These are phyloP conservation scores for Hypsizygus ulmarius DNA, from an alignment of 1,284 basidiomycete genomes.

Conservation along the genomic window DNA sequence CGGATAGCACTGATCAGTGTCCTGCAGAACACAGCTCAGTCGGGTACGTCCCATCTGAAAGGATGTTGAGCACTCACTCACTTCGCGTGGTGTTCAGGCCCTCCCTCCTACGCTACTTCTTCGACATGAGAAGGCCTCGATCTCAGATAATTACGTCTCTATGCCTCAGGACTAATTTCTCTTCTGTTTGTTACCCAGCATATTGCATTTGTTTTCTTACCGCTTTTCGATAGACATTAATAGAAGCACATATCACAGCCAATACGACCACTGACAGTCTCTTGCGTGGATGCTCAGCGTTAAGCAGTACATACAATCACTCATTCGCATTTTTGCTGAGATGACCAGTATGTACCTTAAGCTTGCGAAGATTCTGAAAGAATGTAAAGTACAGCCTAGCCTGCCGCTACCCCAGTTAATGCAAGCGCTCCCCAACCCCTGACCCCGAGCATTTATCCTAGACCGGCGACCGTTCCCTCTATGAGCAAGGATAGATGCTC, in stretches of 20 bases:
- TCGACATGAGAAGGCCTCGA: slow-evolving; percentile 18
- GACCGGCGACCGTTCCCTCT: too few relatives aligned
- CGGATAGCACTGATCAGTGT: slow-evolving; percentile 58
- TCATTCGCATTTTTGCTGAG: too few relatives aligned
- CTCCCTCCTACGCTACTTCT: slow-evolving; percentile 37
- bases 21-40: slow-evolving; percentile 54
- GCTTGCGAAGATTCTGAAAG: too few relatives aligned
- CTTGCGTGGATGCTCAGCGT: background rate
- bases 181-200: slow-evolving; percentile 6
- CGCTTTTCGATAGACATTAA: slow-evolving; percentile 13
- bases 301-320: too few relatives aligned
- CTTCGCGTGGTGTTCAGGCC: slow-evolving; percentile 25
- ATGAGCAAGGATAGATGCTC: too few relatives aligned
- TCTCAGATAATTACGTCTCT: slow-evolving; percentile 6
- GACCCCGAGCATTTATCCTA: too few relatives aligned
- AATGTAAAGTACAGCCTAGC: too few relatives aligned
- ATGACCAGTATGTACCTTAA: too few relatives aligned
- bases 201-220: slow-evolving; percentile 19
- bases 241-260: slow-evolving; percentile 1
- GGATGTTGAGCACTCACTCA: background rate
- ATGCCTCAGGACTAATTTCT: slow-evolving; percentile 2
- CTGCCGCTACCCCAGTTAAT: too few relatives aligned
- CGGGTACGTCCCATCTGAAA: slow-evolving; percentile 37
- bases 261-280: slow-evolving; percentile 6
- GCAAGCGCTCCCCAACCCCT: too few relatives aligned